Evolutionary conservation across 1,284 basidiomycete genomes (phyloP), one percentile per base, ranked within the genome.

Genomic region (Amylostereum areolatum): DNA sequence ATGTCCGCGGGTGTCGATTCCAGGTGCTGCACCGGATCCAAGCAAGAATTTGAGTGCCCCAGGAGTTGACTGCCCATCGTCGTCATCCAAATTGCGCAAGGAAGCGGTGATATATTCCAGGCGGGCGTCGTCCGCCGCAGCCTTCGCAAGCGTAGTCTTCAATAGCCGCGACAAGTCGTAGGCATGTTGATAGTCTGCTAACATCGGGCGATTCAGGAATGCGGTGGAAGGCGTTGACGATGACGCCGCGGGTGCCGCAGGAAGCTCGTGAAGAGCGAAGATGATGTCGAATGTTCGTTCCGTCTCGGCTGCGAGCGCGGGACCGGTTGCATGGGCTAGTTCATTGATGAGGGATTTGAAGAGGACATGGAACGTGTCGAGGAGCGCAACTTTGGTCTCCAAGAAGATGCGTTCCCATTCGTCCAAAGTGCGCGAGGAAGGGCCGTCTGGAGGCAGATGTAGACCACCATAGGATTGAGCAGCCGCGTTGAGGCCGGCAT

Each of bases 331-430:
- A 1, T 66, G 52, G 2, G 75, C 65, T 34, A 85, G 58, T 49
- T 77, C 75, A 10, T 68, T 67, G 12, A 86, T 59, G 42, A 83
- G 66, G 2, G 69, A 64, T 29, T 68, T 66, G 37, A 86, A 55
- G 39, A 85, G 60, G 45, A 80, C 60, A 55, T 88, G 84, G 61
- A 86, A 84, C 10, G 72, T 62, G 55, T 89, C 85, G 27, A 89
- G 62, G 18, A 89, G 64, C n/a, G 78, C 75, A 5, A 83, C 78
- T 66, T 89, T 89, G 5, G 82, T 82, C 49, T 82, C 77, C 3
- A 88, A 68, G 74, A 80, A 84, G 42, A 85, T 72, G 24, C 67
- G 70, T 55, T 85, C 79, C 84, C 84, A 87, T 43, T 85, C 75
- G 56, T 82, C 80, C 12, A 73, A 63, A 10, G 68, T 64, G 45